Conservation (phyloP, 2,329 filamentous ascomycete species). For the Sporothrix humicola region DNA sequence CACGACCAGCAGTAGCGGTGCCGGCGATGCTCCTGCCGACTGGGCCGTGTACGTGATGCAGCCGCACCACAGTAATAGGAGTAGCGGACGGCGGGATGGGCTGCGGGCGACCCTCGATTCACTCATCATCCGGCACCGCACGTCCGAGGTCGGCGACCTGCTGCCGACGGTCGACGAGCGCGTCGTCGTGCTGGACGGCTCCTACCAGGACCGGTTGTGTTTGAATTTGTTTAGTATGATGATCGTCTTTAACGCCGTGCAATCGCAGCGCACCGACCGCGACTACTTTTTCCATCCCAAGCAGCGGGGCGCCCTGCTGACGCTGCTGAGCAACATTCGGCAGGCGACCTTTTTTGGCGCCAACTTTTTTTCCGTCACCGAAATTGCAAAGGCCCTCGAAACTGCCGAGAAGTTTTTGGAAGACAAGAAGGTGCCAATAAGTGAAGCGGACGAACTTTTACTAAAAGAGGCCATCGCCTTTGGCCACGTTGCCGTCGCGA, state of each 20-base stretch:
- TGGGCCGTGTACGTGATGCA: constrained; percentile 78
- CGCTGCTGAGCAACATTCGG: constrained; percentile 77
- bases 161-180: constrained; percentile 76
- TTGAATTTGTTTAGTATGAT: constrained; percentile 85
- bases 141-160: constrained; percentile 70
- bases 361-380: constrained; percentile 70
- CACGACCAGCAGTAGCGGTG: not conserved
- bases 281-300: constrained; percentile 89
- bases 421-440: constrained; percentile 65
- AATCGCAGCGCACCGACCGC: constrained; percentile 79
- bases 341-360: constrained; percentile 86
- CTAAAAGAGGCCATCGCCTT: constrained; percentile 69
- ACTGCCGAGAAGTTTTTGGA: constrained; percentile 71
- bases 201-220: constrained; percentile 81
- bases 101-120: constrained; percentile 74
- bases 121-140: constrained; percentile 79
- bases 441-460: constrained; percentile 62
- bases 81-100: constrained; percentile 62
- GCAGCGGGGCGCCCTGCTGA: constrained; percentile 69
- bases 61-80: constrained; percentile 56
- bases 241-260: constrained; percentile 84
- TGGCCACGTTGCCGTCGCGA: constrained; percentile 64
- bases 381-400: constrained; percentile 68
- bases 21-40: constrained; percentile 59
- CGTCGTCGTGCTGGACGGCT: constrained; percentile 76